These are phyloP conservation scores for Bathelium albidoporum DNA, from an alignment of 495 filamentous ascomycete genomes.

Conservation along the genomic window DNA sequence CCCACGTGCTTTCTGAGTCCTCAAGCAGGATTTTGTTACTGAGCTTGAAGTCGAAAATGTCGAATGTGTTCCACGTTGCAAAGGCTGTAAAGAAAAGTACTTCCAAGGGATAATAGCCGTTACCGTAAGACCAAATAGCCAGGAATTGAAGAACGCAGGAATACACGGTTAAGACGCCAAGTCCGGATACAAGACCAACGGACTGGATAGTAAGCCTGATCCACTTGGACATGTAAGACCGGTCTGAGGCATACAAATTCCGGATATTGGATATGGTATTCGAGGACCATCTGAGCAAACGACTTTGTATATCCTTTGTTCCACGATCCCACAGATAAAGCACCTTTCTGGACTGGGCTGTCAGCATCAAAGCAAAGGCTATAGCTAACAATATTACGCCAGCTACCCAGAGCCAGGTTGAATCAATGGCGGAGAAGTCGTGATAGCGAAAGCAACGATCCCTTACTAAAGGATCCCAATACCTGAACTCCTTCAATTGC, in stretches of 20 bases:
- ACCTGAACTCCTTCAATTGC: neutral
- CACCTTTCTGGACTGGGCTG: neutral
- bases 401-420: neutral
- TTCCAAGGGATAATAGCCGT: neutral
- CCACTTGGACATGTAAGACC: neutral
- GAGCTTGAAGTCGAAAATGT: neutral
- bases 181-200: neutral
- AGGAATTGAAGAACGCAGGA: constrained; percentile 3
- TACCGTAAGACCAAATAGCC: neutral
- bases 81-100: neutral
- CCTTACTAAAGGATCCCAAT: neutral
- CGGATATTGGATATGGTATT: neutral
- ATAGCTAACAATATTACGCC: neutral
- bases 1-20: neutral
- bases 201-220: neutral
- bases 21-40: neutral
- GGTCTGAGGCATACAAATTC: neutral
- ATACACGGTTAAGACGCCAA: neutral
- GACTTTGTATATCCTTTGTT: neutral
- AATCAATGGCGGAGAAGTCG: neutral
- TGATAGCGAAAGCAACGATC: neutral
- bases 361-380: neutral
- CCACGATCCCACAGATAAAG: neutral
- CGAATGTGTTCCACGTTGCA: neutral
- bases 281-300: neutral